Base-by-base conservation (phyloP, 768 basidiomycete species). In the Mycena indigotica region DNA sequence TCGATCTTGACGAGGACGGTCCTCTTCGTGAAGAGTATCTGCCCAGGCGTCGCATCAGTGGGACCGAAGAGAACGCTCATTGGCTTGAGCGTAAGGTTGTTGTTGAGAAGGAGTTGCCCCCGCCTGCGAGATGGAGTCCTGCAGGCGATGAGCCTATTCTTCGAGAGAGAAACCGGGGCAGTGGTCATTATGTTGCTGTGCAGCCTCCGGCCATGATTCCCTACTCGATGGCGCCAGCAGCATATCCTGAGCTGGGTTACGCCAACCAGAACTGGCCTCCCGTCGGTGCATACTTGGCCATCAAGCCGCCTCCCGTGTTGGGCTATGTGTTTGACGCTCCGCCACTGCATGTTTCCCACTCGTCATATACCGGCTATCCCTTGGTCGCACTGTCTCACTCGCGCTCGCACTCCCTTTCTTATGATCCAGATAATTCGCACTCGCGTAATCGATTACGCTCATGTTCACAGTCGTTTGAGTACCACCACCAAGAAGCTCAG, bases 1-100 rank as follows among this genome's bases (percentile, higher is more conserved):
- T 93, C 52, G 86, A 93, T 72, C 76, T 93, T 40, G 91, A 93
- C 63, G 87, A 90, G 69, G 89, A 91, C 66, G 91, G 91, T 2
- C 91, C 91, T 29, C 77, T 93, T 50, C 77, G 89, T 50, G 88
- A 91, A 66, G 90, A 93, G 65, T 92, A 93, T 61, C 70, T 92
- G 53, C 91, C 91, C 15, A 83, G 77, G 63, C 87, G 89, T 51
- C 87, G 87, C 50, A 67, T 76, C 59, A 84, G 78, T 64, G 69
- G 68, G 38, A 35, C 32, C 8, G 44, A 59, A 45, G 46, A 52
- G n/a, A 58, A 64, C 25, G 55, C 35, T n/a, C 52, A 52, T 30
- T 50, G 25, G 48, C 53, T 50, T 49, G 56, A 61, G 24, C 32
- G 26, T 25, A 62, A 65, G 67, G 35, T 66, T 54, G 58, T 56